Conservation (phyloP, 75 land plant genomes). For the Larix kaempferi region DNA sequence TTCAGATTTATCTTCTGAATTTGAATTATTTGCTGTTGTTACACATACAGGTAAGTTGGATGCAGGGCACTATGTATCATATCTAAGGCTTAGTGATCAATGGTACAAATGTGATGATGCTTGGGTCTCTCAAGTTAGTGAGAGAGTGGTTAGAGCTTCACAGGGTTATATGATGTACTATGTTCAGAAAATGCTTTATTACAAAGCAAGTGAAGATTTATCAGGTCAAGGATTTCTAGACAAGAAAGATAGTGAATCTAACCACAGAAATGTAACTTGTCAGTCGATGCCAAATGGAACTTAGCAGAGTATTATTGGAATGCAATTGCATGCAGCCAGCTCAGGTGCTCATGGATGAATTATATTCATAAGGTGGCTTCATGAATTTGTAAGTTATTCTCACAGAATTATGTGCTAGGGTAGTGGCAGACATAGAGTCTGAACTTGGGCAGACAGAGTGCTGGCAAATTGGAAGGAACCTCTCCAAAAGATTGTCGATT, state of each 20-base stretch:
- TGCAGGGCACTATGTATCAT: conserved; percentile 79
- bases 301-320: not conserved
- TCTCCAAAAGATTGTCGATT: not conserved
- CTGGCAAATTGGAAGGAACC: not conserved
- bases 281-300: not conserved
- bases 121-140: conserved; percentile 76
- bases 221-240: conserved; percentile 1
- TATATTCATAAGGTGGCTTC: not conserved
- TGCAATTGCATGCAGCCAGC: not conserved
- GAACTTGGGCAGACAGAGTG: not conserved
- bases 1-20: conserved; percentile 32
- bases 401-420: not conserved
- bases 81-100: conserved; percentile 46
- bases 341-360: not conserved
- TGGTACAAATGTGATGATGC: conserved; percentile 96
- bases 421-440: not conserved
- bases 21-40: conserved; percentile 81
- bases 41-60: conserved; percentile 84
- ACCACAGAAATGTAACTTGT: not conserved
- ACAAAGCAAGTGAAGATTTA: conserved; percentile 32
- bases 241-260: not conserved
- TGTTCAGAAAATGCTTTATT: conserved; percentile 54
- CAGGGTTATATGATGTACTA: conserved; percentile 90
- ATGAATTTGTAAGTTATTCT: not conserved
- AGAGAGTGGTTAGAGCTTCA: conserved; percentile 60